Conservation (phyloP, 805 yeast genomes). For the Yarrowia sp. region DNA sequence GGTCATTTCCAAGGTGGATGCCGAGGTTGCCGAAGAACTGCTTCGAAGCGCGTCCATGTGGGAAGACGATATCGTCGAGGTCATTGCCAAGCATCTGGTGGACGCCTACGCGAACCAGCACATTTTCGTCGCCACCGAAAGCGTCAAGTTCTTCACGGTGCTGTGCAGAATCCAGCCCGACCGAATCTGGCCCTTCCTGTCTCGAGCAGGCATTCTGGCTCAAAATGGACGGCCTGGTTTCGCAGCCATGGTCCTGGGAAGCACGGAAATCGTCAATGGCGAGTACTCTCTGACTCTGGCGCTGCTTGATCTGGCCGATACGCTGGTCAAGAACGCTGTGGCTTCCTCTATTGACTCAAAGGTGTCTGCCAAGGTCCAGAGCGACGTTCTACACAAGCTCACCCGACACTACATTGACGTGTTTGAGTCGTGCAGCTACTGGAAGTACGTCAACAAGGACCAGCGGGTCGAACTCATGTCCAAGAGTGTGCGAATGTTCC, state of each 20-base stretch:
- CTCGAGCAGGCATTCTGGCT: slow-evolving; percentile 69
- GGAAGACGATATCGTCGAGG: slow-evolving; percentile 63
- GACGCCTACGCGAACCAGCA: slow-evolving; percentile 66
- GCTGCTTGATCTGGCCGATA: slow-evolving; percentile 61
- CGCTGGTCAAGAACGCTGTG: slow-evolving; percentile 58
- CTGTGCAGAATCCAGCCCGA: slow-evolving; percentile 60
- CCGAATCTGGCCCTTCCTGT: slow-evolving; percentile 80
- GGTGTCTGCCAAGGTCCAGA: slow-evolving; percentile 55
- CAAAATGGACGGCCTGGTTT: slow-evolving; percentile 69
- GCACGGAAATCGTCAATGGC: slow-evolving; percentile 74
- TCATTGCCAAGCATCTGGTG: slow-evolving; percentile 71
- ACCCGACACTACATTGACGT: slow-evolving; percentile 65
- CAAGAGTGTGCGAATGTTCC: slow-evolving; percentile 61
- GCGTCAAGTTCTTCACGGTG: slow-evolving; percentile 59
- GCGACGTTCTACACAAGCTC: slow-evolving; percentile 62
- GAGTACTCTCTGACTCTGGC: slow-evolving; percentile 69
- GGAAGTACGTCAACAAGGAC: slow-evolving; percentile 64
- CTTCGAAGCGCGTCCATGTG: slow-evolving; percentile 52
- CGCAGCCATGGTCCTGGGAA: slow-evolving; percentile 66
- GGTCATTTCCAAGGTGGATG: slow-evolving; percentile 54
- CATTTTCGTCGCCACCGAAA: slow-evolving; percentile 54
- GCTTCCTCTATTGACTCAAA: slow-evolving; percentile 50
- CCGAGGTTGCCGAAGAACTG: slow-evolving; percentile 54
- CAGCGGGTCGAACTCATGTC: slow-evolving; percentile 71
- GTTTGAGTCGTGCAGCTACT: slow-evolving; percentile 74